Evolutionary conservation across 225 moss, liverwort and hornwort species (phyloP), one percentile per base, ranked within the genome.

Genomic region (Climacium dendroides): DNA sequence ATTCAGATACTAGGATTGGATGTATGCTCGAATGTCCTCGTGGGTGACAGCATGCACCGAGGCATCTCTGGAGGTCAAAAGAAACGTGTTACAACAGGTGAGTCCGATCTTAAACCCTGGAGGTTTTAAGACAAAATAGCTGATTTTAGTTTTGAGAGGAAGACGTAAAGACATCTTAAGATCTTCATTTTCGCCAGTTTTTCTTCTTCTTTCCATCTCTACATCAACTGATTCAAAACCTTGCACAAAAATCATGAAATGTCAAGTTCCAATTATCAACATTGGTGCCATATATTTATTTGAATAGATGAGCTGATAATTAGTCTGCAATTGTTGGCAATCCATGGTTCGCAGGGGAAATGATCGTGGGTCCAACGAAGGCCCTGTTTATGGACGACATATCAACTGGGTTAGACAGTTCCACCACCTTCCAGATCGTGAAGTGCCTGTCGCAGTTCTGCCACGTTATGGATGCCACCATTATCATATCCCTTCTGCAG

Each of bases 301-400:
- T 18, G 45, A 23, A 32, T 15, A 10, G 45, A 34, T 14, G 43
- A 47, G 48, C 32, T 47, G 80, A 15, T 22, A 17, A 28, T 79
- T 37, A 25, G 77, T 25, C 19, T 41, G 59, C 13, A 30, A 41
- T 19, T 79, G 45, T 25, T 39, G 66, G 10, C 62, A n/a, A n/a
- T n/a, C n/a, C n/a, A 11, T 66, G 26, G 43, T 20, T 71, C 78
- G 52, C 91, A 98, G 98, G 95, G 57, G 98, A 98, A 79, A 98
- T 98, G 96, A 92, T 98, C 35, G 98, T 96, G 11, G 98, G 98
- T 47, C 96, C 96, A 24, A 92, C 96, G 8, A 98, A 95, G 86
- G 95, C 96, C n/a, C 69, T 96, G 57, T 95, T 98, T 35, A 98
- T 98, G 98, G 98, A 98, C 87, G 96, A 96, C 80, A 98, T 98